Conservation (phyloP, 148 eudicot species). For the Rheum nobile region DNA sequence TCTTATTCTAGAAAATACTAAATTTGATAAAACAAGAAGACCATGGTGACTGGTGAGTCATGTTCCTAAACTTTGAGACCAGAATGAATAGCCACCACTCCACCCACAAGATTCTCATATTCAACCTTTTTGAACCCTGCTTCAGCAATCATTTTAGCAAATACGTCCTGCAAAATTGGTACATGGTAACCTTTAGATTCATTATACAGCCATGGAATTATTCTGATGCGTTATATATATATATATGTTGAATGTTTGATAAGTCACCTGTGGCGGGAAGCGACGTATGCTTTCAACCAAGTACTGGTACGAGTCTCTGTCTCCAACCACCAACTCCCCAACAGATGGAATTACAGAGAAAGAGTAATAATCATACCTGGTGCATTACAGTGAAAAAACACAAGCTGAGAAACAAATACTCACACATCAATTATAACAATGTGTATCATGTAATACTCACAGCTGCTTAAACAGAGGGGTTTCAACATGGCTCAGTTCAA, state of each 20-base stretch:
- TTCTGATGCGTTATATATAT: too few relatives aligned
- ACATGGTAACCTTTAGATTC: not conserved
- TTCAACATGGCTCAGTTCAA: slow-evolving; percentile 93
- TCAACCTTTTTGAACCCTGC: slow-evolving; percentile 93
- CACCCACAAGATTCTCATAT: slow-evolving; percentile 89
- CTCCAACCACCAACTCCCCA: slow-evolving; percentile 78
- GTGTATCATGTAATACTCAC: slow-evolving; percentile 43
- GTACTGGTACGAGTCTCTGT: slow-evolving; percentile 84
- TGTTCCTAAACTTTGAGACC: slow-evolving; percentile 63
- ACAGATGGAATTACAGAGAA: slow-evolving; percentile 70
- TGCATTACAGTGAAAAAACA: too few relatives aligned
- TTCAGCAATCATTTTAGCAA: slow-evolving; percentile 84
- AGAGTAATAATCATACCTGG: slow-evolving; percentile 92
- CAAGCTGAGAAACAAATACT: too few relatives aligned
- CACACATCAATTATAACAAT: too few relatives aligned
- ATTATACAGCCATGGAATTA: not conserved
- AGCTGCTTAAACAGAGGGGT: slow-evolving; percentile 66
- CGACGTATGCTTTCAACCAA: slow-evolving; percentile 93
- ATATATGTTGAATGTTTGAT: not conserved
- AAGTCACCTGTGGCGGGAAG: slow-evolving; percentile 76
- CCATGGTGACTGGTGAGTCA: not conserved
- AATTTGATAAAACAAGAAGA: too few relatives aligned
- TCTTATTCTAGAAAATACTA: too few relatives aligned
- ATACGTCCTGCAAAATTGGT: slow-evolving; percentile 61
- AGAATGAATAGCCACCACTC: slow-evolving; percentile 87